Base-by-base conservation (phyloP, 2,329 filamentous ascomycete species). In the Rutstroemia sp. region DNA sequence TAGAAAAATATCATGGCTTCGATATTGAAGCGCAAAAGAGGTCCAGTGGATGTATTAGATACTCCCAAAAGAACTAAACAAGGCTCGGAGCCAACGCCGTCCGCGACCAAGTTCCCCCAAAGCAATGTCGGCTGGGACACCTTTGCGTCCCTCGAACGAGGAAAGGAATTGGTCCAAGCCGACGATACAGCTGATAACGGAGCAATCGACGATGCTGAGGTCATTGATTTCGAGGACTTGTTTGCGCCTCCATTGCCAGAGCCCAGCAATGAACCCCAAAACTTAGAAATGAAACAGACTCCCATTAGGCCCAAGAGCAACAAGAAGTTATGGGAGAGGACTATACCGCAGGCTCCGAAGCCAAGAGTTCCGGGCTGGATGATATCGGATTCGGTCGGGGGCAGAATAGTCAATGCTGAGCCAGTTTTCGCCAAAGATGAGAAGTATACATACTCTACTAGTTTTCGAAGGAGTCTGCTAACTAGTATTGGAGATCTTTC, bases 341-440 rank as follows among this genome's bases (percentile, higher is more conserved):
- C 48, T 39, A 48, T 53, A 30, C 49, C 48, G 5, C 39, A 39
- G 30, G 54, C 48, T 2, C 48, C 54, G 12, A 51, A 60, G 47
- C 49, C 65, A 57, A 49, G 27, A 23, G 45, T 39, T 23, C 44
- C 48, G n/a, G 27, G 34, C 23, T 87, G 84, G 84, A 78, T 74
- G 63, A 69, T 87, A 23, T 85, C 83, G 4, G 78, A 80, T 62
- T 79, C 84, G 12, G 80, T 85, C 76, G 84, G 83, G 53, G 84
- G 84, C 23, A 74, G 82, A 58, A 85, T 87, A 73, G 72, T 83
- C 48, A 77, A 86, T 65, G 78, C 85, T 58, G 83, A 87, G 60
- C 81, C 83, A 2, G 78, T 86, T 45, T 76, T 87, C 61, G 79
- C 80, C 3, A 67, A 70, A 2, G 80, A 86, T 67, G 83, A 87